phyloP scores from a whole-genome alignment of 371 early-diverging fungal genomes.

The Lichtheimia ramosa region DNA sequence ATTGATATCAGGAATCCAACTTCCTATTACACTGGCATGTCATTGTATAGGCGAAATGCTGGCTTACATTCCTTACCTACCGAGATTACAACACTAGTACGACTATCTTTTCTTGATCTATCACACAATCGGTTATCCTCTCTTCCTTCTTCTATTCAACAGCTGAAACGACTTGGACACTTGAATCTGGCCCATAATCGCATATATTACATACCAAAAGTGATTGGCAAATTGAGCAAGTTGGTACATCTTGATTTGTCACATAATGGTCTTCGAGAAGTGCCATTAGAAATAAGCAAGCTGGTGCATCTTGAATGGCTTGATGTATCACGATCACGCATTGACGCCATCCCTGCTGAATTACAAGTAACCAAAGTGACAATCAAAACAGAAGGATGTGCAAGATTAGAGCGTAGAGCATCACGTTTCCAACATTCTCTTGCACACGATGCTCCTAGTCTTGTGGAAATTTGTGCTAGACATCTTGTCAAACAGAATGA shows the following conservation, averaged over 20 bases:
- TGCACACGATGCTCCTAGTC: conserved; percentile 18
- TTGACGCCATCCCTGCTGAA: conserved; percentile 35
- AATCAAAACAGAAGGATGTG: conserved; percentile 15
- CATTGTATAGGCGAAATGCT: conserved; percentile 23
- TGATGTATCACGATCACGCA: conserved; percentile 29
- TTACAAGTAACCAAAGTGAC: conserved; percentile 15
- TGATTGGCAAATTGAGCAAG: conserved; percentile 15
- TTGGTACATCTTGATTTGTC: conserved; percentile 45
- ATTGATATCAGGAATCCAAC: too few species aligned
- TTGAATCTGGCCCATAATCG: conserved; percentile 38
- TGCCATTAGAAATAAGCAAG: conserved; percentile 25
- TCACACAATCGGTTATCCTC: conserved; percentile 38
- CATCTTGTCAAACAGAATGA: background rate
- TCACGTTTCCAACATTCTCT: conserved; percentile 3
- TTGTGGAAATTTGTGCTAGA: conserved; percentile 21
- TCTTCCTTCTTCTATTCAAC: conserved; percentile 29
- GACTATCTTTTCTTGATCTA: conserved; percentile 40
- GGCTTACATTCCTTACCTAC: conserved; percentile 30
- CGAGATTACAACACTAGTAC: conserved; percentile 27
- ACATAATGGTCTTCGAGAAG: conserved; percentile 45
- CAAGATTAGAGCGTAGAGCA: conserved; percentile 3
- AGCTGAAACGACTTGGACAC: conserved; percentile 32
- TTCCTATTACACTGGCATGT: too few species aligned
- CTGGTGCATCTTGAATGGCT: conserved; percentile 19
- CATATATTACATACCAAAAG: conserved; percentile 15